phyloP scores from a whole-genome alignment of 345 rosid species.

The Lenwebbia sp. region DNA sequence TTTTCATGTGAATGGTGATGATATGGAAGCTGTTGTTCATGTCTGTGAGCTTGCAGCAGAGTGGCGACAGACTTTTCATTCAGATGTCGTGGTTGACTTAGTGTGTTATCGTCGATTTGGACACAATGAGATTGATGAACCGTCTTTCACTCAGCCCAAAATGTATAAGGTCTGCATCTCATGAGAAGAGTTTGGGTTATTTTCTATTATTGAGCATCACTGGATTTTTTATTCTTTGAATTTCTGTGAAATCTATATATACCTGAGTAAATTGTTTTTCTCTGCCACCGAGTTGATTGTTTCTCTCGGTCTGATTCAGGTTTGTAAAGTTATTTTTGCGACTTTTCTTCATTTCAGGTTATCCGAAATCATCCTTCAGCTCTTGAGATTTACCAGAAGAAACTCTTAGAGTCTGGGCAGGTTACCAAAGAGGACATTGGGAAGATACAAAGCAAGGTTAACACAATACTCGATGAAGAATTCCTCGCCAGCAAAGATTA shows the following conservation, averaged over 20 bases:
- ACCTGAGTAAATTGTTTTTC: neutral
- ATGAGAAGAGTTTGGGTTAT: neutral
- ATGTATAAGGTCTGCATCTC: conserved; percentile 8
- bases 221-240: neutral
- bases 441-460: conserved; percentile 6
- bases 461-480: conserved; percentile 10
- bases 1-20: conserved; percentile 15
- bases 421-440: conserved; percentile 7
- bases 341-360: neutral
- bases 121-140: conserved; percentile 15
- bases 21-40: conserved; percentile 16
- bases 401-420: conserved; percentile 12
- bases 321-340: neutral
- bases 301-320: neutral
- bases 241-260: neutral
- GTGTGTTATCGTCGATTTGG: conserved; percentile 14
- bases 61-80: conserved; percentile 15
- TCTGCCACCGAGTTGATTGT: neutral
- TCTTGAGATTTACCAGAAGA: conserved; percentile 7
- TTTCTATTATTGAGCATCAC: neutral
- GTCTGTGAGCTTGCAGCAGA: conserved; percentile 15
- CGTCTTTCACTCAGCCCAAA: conserved; percentile 13
- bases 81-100: conserved; percentile 14
- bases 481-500: conserved; percentile 8
- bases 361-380: conserved; percentile 10